A percentile compares a stretch with the other conserved stretches of the same genome.
Conservation (phyloP, 108 stramenopile species). For the Hondaea fermentalgiana region DNA sequence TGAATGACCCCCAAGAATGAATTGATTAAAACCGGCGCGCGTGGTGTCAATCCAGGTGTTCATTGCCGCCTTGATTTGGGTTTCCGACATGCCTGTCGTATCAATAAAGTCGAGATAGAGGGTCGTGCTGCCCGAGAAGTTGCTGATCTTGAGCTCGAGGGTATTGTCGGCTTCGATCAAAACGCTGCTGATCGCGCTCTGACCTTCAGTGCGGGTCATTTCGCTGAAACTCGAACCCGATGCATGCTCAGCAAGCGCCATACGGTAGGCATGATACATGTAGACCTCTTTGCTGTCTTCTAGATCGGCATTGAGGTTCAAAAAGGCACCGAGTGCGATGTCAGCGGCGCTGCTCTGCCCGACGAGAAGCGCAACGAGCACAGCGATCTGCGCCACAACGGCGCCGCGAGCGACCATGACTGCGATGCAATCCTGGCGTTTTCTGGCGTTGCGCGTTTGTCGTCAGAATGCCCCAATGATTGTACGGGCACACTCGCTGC, state of each 20-base stretch:
- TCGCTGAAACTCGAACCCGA: not conserved
- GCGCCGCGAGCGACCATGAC: not conserved
- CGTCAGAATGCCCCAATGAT: too few species aligned
- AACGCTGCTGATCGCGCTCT: not conserved
- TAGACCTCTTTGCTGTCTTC: not conserved
- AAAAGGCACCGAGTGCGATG: not conserved
- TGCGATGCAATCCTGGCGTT: too few species aligned
- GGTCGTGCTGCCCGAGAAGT: not conserved
- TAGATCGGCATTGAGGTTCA: not conserved
- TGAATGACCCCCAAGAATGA: not conserved
- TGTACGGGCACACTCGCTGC: too few species aligned
- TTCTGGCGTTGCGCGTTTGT: too few species aligned
- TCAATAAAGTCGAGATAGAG: not conserved
- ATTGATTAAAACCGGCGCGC: not conserved
- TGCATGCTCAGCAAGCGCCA: not conserved
- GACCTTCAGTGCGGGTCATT: not conserved
- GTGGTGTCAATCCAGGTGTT: not conserved
- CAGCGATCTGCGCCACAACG: not conserved
- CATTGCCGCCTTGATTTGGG: not conserved
- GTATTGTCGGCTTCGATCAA: not conserved
- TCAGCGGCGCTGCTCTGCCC: not conserved
- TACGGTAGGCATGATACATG: not conserved
- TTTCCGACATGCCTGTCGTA: not conserved
- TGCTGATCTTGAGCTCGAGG: not conserved
- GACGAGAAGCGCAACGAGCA: not conserved